Evolutionary conservation across 768 basidiomycete genomes (phyloP).

Genomic region (Sutorius australiensis): DNA sequence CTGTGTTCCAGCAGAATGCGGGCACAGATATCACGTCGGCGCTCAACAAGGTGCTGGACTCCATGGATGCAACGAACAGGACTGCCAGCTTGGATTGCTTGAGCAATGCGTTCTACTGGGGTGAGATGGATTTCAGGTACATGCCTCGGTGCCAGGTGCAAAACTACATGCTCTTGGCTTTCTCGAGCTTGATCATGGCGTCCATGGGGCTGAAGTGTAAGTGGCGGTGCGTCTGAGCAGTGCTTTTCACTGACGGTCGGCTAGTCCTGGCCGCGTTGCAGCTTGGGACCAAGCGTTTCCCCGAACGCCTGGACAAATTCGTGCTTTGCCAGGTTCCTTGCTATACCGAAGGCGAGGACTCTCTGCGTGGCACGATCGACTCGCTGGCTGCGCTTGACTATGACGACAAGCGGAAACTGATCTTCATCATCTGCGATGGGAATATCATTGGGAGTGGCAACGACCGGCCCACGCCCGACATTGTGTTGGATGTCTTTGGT

Average conservation of each 20-base stretch:
- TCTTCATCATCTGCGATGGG: constrained; percentile 66
- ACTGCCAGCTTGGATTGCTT: constrained; percentile 48
- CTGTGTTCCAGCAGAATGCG: constrained; percentile 53
- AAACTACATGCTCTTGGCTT: constrained; percentile 54
- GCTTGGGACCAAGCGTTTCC: constrained; percentile 53
- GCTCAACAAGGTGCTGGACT: constrained; percentile 44
- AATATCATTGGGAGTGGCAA: constrained; percentile 71
- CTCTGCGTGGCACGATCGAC: constrained; percentile 63
- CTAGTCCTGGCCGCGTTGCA: constrained; percentile 65
- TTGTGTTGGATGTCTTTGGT: constrained; percentile 64
- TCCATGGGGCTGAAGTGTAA: constrained; percentile 60
- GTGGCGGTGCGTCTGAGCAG: constrained; percentile 21
- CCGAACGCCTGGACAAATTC: constrained; percentile 67
- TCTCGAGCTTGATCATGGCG: constrained; percentile 51
- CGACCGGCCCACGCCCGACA: constrained; percentile 61
- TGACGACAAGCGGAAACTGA: constrained; percentile 67
- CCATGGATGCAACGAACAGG: constrained; percentile 37
- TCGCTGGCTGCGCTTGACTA: constrained; percentile 62
- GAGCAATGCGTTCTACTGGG: constrained; percentile 56
- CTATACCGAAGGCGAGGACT: constrained; percentile 71
- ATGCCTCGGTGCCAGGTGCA: constrained; percentile 56
- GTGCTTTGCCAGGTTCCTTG: constrained; percentile 66
- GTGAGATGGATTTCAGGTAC: constrained; percentile 56
- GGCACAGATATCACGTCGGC: constrained; percentile 57
- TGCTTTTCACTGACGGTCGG: constrained; percentile 7